Evolutionary conservation across 2,329 filamentous ascomycete species (phyloP), one percentile per base, ranked within the genome.

Genomic region (Exserohilum turcica): DNA sequence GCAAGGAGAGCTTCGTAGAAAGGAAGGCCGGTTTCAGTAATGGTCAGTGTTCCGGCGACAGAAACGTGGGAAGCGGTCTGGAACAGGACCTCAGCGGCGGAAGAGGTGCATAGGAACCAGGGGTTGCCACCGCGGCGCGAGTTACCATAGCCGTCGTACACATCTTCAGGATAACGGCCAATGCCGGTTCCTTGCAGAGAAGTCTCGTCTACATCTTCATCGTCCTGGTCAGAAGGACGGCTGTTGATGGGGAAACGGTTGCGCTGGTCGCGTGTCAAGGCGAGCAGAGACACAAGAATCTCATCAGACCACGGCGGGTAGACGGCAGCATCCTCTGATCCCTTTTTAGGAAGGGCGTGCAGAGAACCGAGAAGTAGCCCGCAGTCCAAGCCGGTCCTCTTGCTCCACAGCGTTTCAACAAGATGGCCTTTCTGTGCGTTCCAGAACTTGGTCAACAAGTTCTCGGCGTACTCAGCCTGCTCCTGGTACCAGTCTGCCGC

Each of bases 91-190:
- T 76, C 69, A 5, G 77, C 71, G 2, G 74, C 75, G n/a, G 68
- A 67, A 7, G 71, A 67, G 4, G 76, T 79, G 65, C 75, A 78
- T 6, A 78, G 66, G 55, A 78, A 79, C 75, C 75, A 77, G 5
- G 75, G 75, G 42, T 77, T 75, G 15, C 75, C 75, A 37, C 62
- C 66, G 9, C 54, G 59, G 10, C 48, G 37, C 4, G 65, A 63
- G 29, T 56, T 73, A 27, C 62, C 64, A 53, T 74, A 73, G 15
- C 75, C 75, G 57, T 76, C 65, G 59, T 77, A 77, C 0, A 69
- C 64, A 56, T 78, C 77, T 63, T 78, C 77, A 1, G 76, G 75
- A 53, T 79, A 79, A 38, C 77, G 69, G 15, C 77, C 77, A 7
- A 79, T 54, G 1, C 72, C 76, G 24, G 70, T 71, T 32, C 74